Base-by-base conservation (phyloP, 2,329 filamentous ascomycete species). In the Allantophomopsis lycopodina region DNA sequence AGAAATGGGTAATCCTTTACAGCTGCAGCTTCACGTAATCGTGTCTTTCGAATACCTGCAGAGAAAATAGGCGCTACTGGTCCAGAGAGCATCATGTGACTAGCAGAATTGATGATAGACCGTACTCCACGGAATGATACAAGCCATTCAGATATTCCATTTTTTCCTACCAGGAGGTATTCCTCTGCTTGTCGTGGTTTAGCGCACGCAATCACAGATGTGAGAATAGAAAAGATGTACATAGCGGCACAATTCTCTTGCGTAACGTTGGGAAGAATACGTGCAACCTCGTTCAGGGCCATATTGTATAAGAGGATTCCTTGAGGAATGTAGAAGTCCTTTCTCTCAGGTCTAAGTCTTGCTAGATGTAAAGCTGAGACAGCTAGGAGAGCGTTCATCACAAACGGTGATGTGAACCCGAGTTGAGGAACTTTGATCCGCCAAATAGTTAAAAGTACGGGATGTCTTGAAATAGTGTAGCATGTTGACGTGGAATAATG, bases 401-500 rank as follows among this genome's bases (percentile, higher is more conserved):
- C 61, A 44, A 64, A 70, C 13, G 61, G 62, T 41, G 60, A 61
- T 1, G 54, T 44, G 21, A 71, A 62, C 2, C 61, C 69, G 17
- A 68, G 49, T n/a, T 61, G 58, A 10, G 69, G 63, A 3, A 65
- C 61, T 39, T 62, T 63, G 7, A 65, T 55, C 6, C 62, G 60
- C 63, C 65, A 72, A 21, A 71, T 59, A 28, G 59, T 56, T 32
- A 62, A 62, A 3, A 69, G 44, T 6, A 53, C 46, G 0, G 61
- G 54, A 31, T 66, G 60, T 6, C 53, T 54, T 4, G 61, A 61
- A 3, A 73, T 51, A 0, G 68, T 71, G n/a, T 59, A 54, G 38
- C 60, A 62, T 1, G 69, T 73, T 8, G 61, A 62, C 1, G 61
- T 65, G 35, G 60, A 62, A 45, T 61, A 73, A 51, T 73, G 67